Percentiles rank a stretch among this genome's conserved stretches.
These are phyloP conservation scores for Didymella glomerata DNA, from an alignment of 2,329 filamentous ascomycete genomes.

Conservation along the genomic window DNA sequence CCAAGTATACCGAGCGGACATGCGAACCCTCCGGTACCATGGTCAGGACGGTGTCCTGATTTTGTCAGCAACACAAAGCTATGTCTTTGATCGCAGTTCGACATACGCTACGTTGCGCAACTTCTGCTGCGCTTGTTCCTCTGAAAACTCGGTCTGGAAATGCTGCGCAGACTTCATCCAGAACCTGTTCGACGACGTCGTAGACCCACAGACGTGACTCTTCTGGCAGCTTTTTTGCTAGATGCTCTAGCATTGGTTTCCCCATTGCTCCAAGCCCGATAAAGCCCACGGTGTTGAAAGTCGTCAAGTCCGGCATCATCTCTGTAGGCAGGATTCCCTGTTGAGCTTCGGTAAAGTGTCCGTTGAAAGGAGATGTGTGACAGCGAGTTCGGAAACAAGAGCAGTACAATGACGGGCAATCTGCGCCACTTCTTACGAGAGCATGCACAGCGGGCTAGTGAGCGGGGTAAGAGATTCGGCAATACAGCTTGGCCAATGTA, in stretches of 20 bases:
- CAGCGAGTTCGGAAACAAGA: background rate
- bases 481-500: conserved; percentile 7
- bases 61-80: conserved; percentile 6
- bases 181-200: conserved; percentile 56
- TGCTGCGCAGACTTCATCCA: conserved; percentile 56
- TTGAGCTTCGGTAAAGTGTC: background rate
- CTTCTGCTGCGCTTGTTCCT: conserved; percentile 57
- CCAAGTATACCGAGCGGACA: conserved; percentile 61
- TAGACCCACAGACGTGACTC: conserved; percentile 58
- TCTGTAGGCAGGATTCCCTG: background rate
- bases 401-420: conserved; percentile 3
- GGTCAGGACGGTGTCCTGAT: conserved; percentile 60
- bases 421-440: conserved; percentile 9
- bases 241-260: conserved; percentile 61
- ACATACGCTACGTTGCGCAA: conserved; percentile 60
- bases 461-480: conserved; percentile 22
- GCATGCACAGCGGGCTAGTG: conserved; percentile 1
- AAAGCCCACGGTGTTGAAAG: conserved; percentile 56
- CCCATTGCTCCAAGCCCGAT: conserved; percentile 66
- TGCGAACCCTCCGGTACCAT: conserved; percentile 64
- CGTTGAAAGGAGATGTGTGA: background rate
- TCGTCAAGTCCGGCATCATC: conserved; percentile 31
- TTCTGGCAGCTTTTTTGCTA: conserved; percentile 57
- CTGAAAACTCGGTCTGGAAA: conserved; percentile 52
- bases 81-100: background rate